A percentile compares a stretch with the other conserved stretches of the same genome.
Conservation (phyloP, 2,329 filamentous ascomycete species). For the Trichoderma breve region DNA sequence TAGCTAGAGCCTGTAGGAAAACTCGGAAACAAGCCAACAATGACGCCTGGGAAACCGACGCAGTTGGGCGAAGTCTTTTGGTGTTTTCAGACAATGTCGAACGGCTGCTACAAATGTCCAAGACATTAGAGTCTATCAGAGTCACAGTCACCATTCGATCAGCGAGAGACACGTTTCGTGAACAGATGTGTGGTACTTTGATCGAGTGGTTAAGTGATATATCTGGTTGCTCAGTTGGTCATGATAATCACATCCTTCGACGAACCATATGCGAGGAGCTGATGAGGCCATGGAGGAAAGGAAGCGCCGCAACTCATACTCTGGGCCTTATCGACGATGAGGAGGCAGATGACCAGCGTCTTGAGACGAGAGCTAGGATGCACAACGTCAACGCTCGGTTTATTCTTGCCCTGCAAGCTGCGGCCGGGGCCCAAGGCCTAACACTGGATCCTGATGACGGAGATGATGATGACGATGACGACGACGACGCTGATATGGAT, state of each 20-base stretch:
- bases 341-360: slow-evolving; percentile 50
- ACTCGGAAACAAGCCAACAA: slow-evolving; percentile 64
- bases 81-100: slow-evolving; percentile 71
- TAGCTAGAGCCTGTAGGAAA: slow-evolving; percentile 82
- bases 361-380: slow-evolving; percentile 35
- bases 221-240: slow-evolving; percentile 79
- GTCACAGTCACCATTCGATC: slow-evolving; percentile 94
- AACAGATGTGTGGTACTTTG: slow-evolving; percentile 98
- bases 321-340: slow-evolving; percentile 42
- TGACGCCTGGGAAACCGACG: slow-evolving; percentile 85
- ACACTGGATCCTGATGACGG: slow-evolving; percentile 31
- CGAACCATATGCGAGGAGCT: slow-evolving; percentile 87
- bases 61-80: slow-evolving; percentile 81
- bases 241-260: slow-evolving; percentile 75
- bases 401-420: slow-evolving; percentile 38
- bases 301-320: slow-evolving; percentile 78
- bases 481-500: slow-evolving; percentile 33
- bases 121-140: slow-evolving; percentile 90
- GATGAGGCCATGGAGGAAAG: slow-evolving; percentile 80
- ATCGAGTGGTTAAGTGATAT: slow-evolving; percentile 96
- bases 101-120: slow-evolving; percentile 72
- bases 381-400: slow-evolving; percentile 38
- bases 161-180: slow-evolving; percentile 89
- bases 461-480: slow-evolving; percentile 31
- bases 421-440: slow-evolving; percentile 31